Evolutionary conservation across 257 asterid genomes (phyloP), one percentile per base, ranked within the genome.

Genomic region (Eucommia ulmoides): DNA sequence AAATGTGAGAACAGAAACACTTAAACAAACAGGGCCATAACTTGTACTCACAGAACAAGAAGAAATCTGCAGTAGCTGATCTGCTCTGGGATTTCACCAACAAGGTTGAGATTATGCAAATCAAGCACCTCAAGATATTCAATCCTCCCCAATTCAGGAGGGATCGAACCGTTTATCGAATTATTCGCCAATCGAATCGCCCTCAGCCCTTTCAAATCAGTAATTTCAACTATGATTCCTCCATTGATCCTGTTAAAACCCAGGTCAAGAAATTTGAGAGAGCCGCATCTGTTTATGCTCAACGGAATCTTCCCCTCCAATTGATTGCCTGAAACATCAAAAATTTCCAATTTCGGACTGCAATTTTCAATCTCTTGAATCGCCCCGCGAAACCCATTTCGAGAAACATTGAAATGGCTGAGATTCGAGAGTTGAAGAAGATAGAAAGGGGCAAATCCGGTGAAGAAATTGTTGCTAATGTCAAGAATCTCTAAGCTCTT

Each of bases 71-170:
- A 91, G 49, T 82, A 65, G 66, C 77, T 55, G 45, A 85, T 69
- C 70, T 80, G 84, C 26, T 49, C 29, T 0, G 96, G 98, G 57
- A 91, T 74, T 67, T 71, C 79, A 38, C 98, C 92, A 29, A 19
- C 56, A 41, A 89, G 82, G 45, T 38, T 22, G 54, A 85, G 84
- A 63, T 72, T 81, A 33, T 65, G 81, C 63, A 91, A 69, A 67
- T 91, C 94, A 17, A 91, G 82, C 58, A 79, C 91, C 75, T 81
- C 79, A 52, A 85, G 94, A 88, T 66, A 81, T 69, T 86, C 96
- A 42, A 85, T 77, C 52, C 60, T 58, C 45, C 98, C 89, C 21
- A 85, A 24, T 49, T 75, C 77, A 3, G 60, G 14, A 12, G 98
- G 94, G 26, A 89, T 83, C 17, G 61, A 65, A 33, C 98, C 96